These are phyloP conservation scores for Rubroboletus satanas DNA, from an alignment of 768 basidiomycete species.

Conservation along the genomic window DNA sequence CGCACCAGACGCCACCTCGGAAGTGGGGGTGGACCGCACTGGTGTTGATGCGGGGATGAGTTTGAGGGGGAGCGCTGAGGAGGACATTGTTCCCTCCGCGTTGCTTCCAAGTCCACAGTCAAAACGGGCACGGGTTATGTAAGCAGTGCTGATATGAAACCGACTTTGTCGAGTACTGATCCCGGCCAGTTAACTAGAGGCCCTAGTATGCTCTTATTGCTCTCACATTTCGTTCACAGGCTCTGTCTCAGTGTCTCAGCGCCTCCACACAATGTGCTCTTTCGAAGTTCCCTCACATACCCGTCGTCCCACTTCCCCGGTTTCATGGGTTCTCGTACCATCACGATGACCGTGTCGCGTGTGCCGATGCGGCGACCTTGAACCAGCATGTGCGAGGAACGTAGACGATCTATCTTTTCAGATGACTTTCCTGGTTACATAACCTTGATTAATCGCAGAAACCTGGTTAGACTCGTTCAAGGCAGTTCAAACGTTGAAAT, in stretches of 20 bases:
- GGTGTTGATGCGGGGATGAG: conserved; percentile 54
- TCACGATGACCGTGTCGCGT: conserved; percentile 4
- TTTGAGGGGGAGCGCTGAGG: conserved; percentile 66
- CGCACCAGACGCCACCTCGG: conserved; percentile 21
- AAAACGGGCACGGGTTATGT: conserved; percentile 3
- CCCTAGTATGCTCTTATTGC: too few species aligned
- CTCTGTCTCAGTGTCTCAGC: background rate
- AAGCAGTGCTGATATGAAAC: background rate
- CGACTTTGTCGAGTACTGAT: background rate
- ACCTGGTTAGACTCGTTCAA: background rate
- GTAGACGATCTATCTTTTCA: conserved; percentile 14
- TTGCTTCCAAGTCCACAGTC: background rate
- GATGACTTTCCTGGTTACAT: conserved; percentile 12
- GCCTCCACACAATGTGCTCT: background rate
- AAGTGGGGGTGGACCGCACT: conserved; percentile 33
- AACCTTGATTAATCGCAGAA: conserved; percentile 11
- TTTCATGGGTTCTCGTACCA: background rate
- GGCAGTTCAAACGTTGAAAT: background rate
- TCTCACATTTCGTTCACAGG: background rate
- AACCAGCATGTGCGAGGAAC: background rate
- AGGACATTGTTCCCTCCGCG: conserved; percentile 31
- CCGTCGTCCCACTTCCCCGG: background rate
- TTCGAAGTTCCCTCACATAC: background rate
- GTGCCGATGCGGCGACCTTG: conserved; percentile 28
- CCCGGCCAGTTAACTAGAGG: too few species aligned